These are phyloP conservation scores for Calonectria crousiana DNA, from an alignment of 2,329 filamentous ascomycete species.

Conservation along the genomic window DNA sequence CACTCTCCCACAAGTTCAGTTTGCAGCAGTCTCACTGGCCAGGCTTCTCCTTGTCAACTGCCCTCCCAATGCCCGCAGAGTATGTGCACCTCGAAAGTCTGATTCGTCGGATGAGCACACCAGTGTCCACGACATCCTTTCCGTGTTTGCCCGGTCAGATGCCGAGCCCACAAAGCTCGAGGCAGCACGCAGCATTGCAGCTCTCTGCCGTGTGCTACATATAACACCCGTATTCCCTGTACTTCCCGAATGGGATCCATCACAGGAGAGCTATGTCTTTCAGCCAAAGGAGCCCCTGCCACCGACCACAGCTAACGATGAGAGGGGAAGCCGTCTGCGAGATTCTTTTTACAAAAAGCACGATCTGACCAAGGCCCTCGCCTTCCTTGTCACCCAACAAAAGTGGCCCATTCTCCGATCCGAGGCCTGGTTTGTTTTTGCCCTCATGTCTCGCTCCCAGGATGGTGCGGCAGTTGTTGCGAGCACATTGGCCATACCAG, in stretches of 20 bases:
- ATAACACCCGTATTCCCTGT: conserved; percentile 49
- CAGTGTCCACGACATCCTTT: conserved; percentile 52
- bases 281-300: conserved; percentile 13
- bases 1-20: conserved; percentile 67
- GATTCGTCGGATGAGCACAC: conserved; percentile 47
- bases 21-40: conserved; percentile 68
- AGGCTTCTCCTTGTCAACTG: conserved; percentile 68
- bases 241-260: conserved; percentile 51
- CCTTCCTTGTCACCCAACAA: conserved; percentile 66
- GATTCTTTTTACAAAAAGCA: conserved; percentile 62
- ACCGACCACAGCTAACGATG: not conserved
- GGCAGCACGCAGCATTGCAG: conserved; percentile 65
- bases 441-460: conserved; percentile 66
- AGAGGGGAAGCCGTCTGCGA: conserved; percentile 35
- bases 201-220: conserved; percentile 68
- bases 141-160: conserved; percentile 54
- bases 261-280: conserved; percentile 38
- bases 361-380: conserved; percentile 57
- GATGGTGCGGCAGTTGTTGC: conserved; percentile 63
- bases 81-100: conserved; percentile 58
- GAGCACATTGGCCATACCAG: conserved; percentile 55
- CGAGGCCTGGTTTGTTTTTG: conserved; percentile 73
- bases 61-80: conserved; percentile 61
- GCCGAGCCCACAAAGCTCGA: conserved; percentile 69
- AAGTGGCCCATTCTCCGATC: conserved; percentile 71